phyloP scores from a whole-genome alignment of 352 stramenopile genomes.

The Aphanomyces cochlioides region DNA sequence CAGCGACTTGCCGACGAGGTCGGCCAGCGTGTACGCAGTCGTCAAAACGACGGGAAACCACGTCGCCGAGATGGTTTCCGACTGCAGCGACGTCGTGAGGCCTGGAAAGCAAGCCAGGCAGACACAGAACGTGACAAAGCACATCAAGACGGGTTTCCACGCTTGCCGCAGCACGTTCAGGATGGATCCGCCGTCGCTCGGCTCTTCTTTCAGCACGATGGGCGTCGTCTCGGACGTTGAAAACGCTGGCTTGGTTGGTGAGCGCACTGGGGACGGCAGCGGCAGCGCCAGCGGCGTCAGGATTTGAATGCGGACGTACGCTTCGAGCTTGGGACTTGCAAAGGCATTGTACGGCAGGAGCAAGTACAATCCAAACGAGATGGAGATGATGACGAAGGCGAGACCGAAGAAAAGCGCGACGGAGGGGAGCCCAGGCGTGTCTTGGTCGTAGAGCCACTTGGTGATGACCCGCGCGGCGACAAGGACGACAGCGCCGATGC shows the following conservation, averaged over 20 bases:
- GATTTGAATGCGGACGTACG: slow-evolving; percentile 65
- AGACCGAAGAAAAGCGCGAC: slow-evolving; percentile 69
- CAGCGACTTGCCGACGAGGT: slow-evolving; percentile 76
- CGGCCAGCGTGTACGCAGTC: slow-evolving; percentile 67
- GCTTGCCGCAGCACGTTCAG: slow-evolving; percentile 55
- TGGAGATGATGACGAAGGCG: slow-evolving; percentile 35
- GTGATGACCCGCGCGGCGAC: slow-evolving; percentile 57
- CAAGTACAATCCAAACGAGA: slow-evolving; percentile 24
- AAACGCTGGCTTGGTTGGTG: slow-evolving; percentile 14
- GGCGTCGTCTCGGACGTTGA: slow-evolving; percentile 22
- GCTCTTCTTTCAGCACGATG: background rate
- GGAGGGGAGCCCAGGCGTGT: slow-evolving; percentile 37
- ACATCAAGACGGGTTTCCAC: slow-evolving; percentile 71
- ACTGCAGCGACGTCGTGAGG: slow-evolving; percentile 67
- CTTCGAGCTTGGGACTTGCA: slow-evolving; percentile 54
- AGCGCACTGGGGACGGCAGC: slow-evolving; percentile 48
- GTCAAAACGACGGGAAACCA: slow-evolving; percentile 78
- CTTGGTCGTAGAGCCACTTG: slow-evolving; percentile 45
- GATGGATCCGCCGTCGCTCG: slow-evolving; percentile 33
- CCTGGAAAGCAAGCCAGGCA: slow-evolving; percentile 76
- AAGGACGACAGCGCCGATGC: slow-evolving; percentile 66
- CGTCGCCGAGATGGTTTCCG: slow-evolving; percentile 31
- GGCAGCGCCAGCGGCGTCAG: slow-evolving; percentile 52
- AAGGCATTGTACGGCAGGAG: slow-evolving; percentile 52
- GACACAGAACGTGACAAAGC: slow-evolving; percentile 73